Conservation (phyloP, 805 yeast genomes). For the Monosporozyma aerobia region DNA sequence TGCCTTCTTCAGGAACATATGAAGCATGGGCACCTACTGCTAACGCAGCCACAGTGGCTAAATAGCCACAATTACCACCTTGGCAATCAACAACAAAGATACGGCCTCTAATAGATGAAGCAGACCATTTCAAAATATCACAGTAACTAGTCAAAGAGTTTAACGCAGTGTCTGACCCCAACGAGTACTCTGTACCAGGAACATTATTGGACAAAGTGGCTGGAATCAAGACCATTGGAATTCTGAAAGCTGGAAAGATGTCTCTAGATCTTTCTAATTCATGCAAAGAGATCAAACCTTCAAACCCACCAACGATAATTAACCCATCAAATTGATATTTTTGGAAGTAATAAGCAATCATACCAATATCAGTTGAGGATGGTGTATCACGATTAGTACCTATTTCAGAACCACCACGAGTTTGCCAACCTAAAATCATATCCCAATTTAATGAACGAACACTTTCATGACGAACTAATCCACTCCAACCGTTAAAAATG, state of each 20-base stretch:
- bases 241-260: conserved; percentile 59
- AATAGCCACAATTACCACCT: conserved; percentile 77
- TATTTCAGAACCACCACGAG: conserved; percentile 69
- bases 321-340: conserved; percentile 62
- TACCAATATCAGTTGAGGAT: conserved; percentile 53
- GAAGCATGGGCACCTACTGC: conserved; percentile 67
- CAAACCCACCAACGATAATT: conserved; percentile 73
- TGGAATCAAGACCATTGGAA: conserved; percentile 74
- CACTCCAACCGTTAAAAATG: conserved; percentile 66
- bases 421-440: conserved; percentile 64
- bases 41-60: conserved; percentile 59
- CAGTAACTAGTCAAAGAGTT: conserved; percentile 63
- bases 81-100: conserved; percentile 76
- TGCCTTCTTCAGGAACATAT: conserved; percentile 67
- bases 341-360: conserved; percentile 63
- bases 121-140: conserved; percentile 69
- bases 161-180: conserved; percentile 69
- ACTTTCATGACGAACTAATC: conserved; percentile 56
- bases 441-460: conserved; percentile 56
- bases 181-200: conserved; percentile 72
- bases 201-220: conserved; percentile 79
- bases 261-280: conserved; percentile 52
- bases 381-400: conserved; percentile 74
- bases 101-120: conserved; percentile 68
- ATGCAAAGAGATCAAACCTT: conserved; percentile 60